phyloP scores from a whole-genome alignment of 345 rosid species.

The Hevea brasiliensis region DNA sequence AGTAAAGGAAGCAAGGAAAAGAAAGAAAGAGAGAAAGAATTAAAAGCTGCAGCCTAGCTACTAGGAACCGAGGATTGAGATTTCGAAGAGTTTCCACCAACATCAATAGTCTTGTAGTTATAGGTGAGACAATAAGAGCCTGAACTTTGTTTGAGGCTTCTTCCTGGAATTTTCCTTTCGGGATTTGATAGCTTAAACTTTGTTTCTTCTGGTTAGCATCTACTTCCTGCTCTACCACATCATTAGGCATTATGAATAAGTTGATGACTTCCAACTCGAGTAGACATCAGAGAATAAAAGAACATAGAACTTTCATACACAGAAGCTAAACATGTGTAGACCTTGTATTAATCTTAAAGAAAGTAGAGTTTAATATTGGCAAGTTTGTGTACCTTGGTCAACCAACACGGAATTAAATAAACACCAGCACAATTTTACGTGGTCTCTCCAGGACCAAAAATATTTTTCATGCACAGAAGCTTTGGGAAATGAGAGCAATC shows the following conservation, averaged over 20 bases:
- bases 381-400: background rate
- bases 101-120: too few relatives aligned
- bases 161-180: too few relatives aligned
- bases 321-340: slow-evolving; percentile 18
- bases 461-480: background rate
- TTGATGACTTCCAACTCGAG: background rate
- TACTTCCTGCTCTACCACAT: background rate
- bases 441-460: background rate
- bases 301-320: background rate
- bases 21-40: too few relatives aligned
- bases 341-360: background rate
- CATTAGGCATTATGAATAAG: background rate
- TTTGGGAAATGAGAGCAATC: background rate
- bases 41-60: too few relatives aligned
- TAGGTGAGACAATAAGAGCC: too few relatives aligned
- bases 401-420: background rate
- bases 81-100: too few relatives aligned
- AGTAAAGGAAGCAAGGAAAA: too few relatives aligned
- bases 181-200: too few relatives aligned
- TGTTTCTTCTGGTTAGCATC: background rate
- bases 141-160: too few relatives aligned
- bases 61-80: too few relatives aligned
- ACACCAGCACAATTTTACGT: background rate
- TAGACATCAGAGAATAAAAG: background rate
- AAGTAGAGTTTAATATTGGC: background rate